Percentiles rank a stretch among this genome's conserved stretches.
phyloP scores from a whole-genome alignment of 1,139 yeast genomes.

The Meyerozyma smithsonii region DNA sequence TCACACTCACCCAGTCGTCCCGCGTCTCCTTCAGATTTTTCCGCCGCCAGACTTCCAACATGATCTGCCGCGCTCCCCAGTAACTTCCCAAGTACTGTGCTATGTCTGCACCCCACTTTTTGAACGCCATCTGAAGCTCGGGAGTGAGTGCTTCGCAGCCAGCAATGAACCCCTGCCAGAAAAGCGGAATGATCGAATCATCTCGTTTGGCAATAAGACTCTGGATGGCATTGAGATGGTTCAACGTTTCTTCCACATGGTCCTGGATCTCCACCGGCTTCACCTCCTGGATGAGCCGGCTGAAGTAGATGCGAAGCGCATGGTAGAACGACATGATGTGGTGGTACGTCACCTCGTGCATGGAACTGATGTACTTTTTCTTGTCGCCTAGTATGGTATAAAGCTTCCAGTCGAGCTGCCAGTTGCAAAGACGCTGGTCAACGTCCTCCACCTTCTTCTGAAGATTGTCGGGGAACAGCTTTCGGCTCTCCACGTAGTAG shows the following conservation, averaged over 20 bases:
- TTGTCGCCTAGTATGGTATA: constrained; percentile 14
- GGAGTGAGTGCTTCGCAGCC: constrained; percentile 73
- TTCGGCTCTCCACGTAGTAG: constrained; percentile 20
- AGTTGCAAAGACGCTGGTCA: constrained; percentile 48
- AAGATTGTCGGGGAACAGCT: constrained; percentile 38
- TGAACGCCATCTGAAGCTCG: constrained; percentile 60
- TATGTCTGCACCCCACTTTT: constrained; percentile 76
- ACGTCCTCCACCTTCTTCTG: constrained; percentile 42
- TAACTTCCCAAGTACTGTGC: constrained; percentile 76
- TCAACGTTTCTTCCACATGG: constrained; percentile 56
- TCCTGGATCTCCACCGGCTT: constrained; percentile 51
- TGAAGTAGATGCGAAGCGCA: constrained; percentile 71
- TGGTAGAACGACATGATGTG: constrained; percentile 79
- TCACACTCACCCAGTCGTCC: constrained; percentile 76
- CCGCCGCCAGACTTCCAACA: constrained; percentile 84
- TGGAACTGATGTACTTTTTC: constrained; percentile 43
- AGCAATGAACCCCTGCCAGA: constrained; percentile 89
- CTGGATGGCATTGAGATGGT: constrained; percentile 63
- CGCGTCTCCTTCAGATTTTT: constrained; percentile 53
- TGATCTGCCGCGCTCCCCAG: constrained; percentile 80
- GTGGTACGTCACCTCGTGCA: constrained; percentile 75
- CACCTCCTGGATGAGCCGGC: constrained; percentile 56
- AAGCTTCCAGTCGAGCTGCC: constrained; percentile 67
- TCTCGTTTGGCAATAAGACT: constrained; percentile 48
- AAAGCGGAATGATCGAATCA: constrained; percentile 65